Evolutionary conservation across 805 yeast genomes (phyloP).

Genomic region (Candida parachauliodes): DNA sequence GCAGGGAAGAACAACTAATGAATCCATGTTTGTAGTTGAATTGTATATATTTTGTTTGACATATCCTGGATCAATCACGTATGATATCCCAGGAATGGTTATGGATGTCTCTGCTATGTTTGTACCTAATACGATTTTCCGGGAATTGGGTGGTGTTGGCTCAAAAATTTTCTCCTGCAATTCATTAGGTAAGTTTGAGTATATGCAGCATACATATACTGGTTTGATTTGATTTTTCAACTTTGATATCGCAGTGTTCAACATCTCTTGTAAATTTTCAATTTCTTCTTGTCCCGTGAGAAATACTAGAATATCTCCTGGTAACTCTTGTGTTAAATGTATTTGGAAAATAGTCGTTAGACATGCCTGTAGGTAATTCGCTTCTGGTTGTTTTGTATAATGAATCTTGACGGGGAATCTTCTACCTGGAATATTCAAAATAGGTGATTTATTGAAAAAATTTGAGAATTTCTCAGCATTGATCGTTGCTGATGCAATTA

Average conservation of each 20-base stretch:
- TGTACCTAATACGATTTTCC: slow-evolving; percentile 92
- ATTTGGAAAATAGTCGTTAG: slow-evolving; percentile 84
- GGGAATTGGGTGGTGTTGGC: slow-evolving; percentile 71
- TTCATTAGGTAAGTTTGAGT: slow-evolving; percentile 87
- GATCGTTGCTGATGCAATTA: slow-evolving; percentile 92
- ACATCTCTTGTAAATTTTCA: slow-evolving; percentile 70
- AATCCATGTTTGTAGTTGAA: slow-evolving; percentile 42
- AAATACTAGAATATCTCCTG: slow-evolving; percentile 87
- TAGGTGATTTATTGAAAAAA: slow-evolving; percentile 80
- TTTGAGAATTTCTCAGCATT: slow-evolving; percentile 83
- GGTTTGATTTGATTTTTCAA: slow-evolving; percentile 56
- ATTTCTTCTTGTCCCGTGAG: slow-evolving; percentile 97
- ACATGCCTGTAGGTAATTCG: slow-evolving; percentile 87
- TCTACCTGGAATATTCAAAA: slow-evolving; percentile 87
- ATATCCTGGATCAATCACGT: slow-evolving; percentile 44
- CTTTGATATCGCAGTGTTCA: slow-evolving; percentile 61
- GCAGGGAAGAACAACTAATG: slow-evolving; percentile 44
- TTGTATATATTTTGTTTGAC: slow-evolving; percentile 43
- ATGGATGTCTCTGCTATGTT: slow-evolving; percentile 68
- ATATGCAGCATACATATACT: slow-evolving; percentile 78
- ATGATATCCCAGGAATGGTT: slow-evolving; percentile 41
- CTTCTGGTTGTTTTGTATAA: slow-evolving; percentile 83
- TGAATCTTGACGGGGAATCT: slow-evolving; percentile 86
- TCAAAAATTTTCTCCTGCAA: slow-evolving; percentile 79
- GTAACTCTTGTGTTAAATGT: slow-evolving; percentile 60